Base-by-base conservation (phyloP, 176 grass and related monocot species). In the Oryza officinalis region DNA sequence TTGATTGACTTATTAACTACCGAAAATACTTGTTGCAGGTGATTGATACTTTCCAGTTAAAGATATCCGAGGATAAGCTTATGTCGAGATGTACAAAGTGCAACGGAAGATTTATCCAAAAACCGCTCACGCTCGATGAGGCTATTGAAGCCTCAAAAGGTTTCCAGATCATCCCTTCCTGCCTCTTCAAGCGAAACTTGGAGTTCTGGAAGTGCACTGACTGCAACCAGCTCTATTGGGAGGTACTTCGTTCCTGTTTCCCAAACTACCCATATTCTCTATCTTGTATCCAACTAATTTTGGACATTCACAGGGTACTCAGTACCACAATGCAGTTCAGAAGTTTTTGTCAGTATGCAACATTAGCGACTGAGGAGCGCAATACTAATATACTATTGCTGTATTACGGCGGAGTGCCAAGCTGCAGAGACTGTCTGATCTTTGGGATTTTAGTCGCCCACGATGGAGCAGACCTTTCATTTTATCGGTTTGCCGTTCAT, bases 61-160 rank as follows among this genome's bases (percentile, higher is more conserved):
- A 90, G 79, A 99, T 99, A 28, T 94, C 93, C 1, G 87, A 99
- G 81, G 89, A 94, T 65, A 59, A 85, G 70, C 93, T 98, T 38
- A 96, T 96, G 96, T 94, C 96, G 8, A 96, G 96, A 87, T 99
- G 96, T 81, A 96, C 93, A 78, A 99, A 99, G 79, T 99, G 96
- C 66, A 99, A 99, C 44, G 96, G 96, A 41, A 99, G 69, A 86
- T 99, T 99, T 84, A 94, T 99, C 80, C 96, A 99, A 81, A 99
- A 90, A 79, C 96, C 96, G 6, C 72, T 99, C 27, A 92, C 89
- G 28, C 81, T 92, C 13, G 89, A 99, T 23, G 96, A 99, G 85
- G 96, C 93, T 52, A 43, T 94, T 64, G 87, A 91, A 87, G 96
- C 96, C 52, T 92, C 96, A 32, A 99, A 86, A 90, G 96, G 96